A percentile compares a stretch with the other conserved stretches of the same genome.
Evolutionary conservation across 768 basidiomycete species (phyloP).

Genomic region (Lentinus tigrinus): DNA sequence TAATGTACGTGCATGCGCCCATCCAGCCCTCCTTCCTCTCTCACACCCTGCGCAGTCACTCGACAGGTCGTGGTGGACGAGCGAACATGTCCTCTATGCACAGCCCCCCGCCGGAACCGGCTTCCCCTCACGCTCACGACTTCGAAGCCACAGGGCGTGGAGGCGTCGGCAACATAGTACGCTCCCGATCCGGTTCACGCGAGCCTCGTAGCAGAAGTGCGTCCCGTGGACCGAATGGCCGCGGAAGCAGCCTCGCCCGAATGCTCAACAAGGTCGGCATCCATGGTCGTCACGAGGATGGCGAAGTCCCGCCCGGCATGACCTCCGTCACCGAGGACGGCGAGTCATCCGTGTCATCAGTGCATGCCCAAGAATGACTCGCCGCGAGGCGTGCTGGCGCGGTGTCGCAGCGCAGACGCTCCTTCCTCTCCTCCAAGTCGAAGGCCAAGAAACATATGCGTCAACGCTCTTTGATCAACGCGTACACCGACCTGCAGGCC

Average conservation of each 20-base stretch:
- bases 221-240: conserved; percentile 13
- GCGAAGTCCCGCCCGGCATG: not conserved
- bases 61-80: conserved; percentile 66
- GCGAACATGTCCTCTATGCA: conserved; percentile 50
- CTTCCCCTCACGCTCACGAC: conserved; percentile 15
- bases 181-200: conserved; percentile 35
- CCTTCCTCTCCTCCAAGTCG: conserved; percentile 7
- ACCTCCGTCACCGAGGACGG: not conserved
- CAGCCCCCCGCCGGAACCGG: conserved; percentile 22
- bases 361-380: conserved; percentile 19
- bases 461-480: not conserved
- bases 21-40: not conserved
- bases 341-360: not conserved
- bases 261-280: conserved; percentile 24
- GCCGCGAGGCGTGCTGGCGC: conserved; percentile 18
- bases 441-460: conserved; percentile 6
- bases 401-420: conserved; percentile 12
- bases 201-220: conserved; percentile 24
- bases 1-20: conserved; percentile 36
- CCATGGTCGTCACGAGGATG: conserved; percentile 2
- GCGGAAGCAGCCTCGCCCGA: conserved; percentile 15
- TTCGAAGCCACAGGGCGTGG: conserved; percentile 55
- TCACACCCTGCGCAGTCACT: conserved; percentile 43
- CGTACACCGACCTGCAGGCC: conserved; percentile 10
- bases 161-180: conserved; percentile 58